Evolutionary conservation across 305 asterid genomes (phyloP), one percentile per base, ranked within the genome.

Genomic region (Plantago coronopus): DNA sequence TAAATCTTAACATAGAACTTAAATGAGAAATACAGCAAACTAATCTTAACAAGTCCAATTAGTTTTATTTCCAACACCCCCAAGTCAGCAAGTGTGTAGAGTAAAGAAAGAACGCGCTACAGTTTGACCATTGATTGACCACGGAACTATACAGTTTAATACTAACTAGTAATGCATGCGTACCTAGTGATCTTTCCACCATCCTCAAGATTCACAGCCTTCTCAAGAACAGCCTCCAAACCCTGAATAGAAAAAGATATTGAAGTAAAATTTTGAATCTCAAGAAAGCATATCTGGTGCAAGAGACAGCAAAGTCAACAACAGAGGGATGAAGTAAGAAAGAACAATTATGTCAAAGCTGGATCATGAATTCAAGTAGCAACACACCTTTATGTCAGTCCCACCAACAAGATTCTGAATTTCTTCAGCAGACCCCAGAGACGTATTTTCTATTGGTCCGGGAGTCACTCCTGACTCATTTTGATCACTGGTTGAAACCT

Each of bases 171-270:
- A 29, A 16, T 48, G 73, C 56, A 61, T 65, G 56, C 63, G 27
- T 78, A 90, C 99, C 95, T 85, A 42, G 90, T 70, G 65, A 77
- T 85, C 72, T 94, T 87, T 70, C 82, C 95, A 66, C 95, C 91
- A 73, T 90, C 97, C 81, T 88, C 99, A 71, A 88, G 88, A 71
- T 79, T 81, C 76, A 94, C 97, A 64, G 96, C 97, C 78, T 94
- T 94, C 82, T 94, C 97, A 17, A 94, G 91, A 78, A 84, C 97
- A 73, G 99, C 99, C 88, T 94, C 99, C 72, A 94, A 75, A 77
- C 97, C 97, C 97, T 94, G 60, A 29, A 72, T 44, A 49, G 29
- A 61, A 43, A 54, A 59, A 45, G 61, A 38, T 61, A 62, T 67
- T 57, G 66, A 53, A 61, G 53, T 54, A 73, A 61, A 68, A 34